Conservation (phyloP, 2,329 filamentous ascomycete species). For the Colletotrichum chlorophyti region DNA sequence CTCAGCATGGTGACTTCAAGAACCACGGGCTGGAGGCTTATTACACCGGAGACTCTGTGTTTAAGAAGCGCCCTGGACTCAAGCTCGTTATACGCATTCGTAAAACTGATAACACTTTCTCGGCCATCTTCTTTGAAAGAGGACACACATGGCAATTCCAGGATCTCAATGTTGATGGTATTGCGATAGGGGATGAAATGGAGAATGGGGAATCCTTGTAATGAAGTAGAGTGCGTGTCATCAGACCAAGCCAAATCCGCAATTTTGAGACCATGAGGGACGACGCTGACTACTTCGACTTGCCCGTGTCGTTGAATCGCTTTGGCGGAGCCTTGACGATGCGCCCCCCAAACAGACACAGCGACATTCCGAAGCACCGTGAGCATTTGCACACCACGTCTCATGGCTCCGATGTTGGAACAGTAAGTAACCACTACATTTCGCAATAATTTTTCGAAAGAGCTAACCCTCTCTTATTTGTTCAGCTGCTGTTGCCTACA, state of each 20-base stretch:
- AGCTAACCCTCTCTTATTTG: conserved; percentile 30
- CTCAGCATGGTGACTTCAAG: conserved; percentile 36
- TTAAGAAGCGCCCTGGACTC: conserved; percentile 34
- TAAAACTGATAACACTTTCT: conserved; percentile 45
- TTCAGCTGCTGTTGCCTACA: conserved; percentile 49
- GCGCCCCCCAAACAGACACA: neutral
- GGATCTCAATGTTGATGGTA: conserved; percentile 2
- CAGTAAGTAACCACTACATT: conserved; percentile 37
- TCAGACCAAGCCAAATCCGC: neutral
- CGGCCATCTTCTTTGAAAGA: conserved; percentile 33
- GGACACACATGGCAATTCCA: conserved; percentile 31
- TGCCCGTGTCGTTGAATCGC: neutral
- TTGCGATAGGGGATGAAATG: too few relatives aligned
- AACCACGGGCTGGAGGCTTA: conserved; percentile 41
- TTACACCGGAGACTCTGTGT: conserved; percentile 41
- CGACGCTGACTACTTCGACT: neutral
- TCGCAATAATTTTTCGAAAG: neutral
- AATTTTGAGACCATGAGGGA: neutral
- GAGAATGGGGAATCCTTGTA: conserved; percentile 28
- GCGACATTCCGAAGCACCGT: conserved; percentile 43
- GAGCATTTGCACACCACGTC: conserved; percentile 45
- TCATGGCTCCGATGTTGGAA: conserved; percentile 63
- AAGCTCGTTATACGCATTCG: conserved; percentile 47
- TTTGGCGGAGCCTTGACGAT: conserved; percentile 14
- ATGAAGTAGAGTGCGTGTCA: conserved; percentile 18